Evolutionary conservation across 2,329 filamentous ascomycete genomes (phyloP).

Genomic region (Colletotrichum sp.): DNA sequence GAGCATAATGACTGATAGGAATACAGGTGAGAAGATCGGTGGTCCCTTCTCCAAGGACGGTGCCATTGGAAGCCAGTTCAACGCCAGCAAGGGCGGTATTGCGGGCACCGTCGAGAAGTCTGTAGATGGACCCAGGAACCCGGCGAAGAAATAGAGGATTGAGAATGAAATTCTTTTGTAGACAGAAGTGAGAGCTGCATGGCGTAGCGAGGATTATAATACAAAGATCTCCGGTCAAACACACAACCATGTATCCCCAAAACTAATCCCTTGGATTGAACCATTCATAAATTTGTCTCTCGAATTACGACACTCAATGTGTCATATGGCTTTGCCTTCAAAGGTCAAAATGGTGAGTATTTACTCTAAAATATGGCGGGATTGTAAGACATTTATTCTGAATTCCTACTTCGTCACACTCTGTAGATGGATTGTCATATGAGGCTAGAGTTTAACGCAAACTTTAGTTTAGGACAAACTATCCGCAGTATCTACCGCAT

Average conservation of each 20-base stretch:
- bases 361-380: too few relatives aligned
- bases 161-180: not conserved
- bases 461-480: too few relatives aligned
- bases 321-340: too few relatives aligned
- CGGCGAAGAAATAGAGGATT: not conserved
- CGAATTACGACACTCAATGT: too few relatives aligned
- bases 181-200: not conserved
- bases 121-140: constrained; percentile 4
- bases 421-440: too few relatives aligned
- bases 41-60: constrained; percentile 13
- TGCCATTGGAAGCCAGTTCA: constrained; percentile 8
- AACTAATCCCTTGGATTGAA: rapidly evolving
- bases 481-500: rapidly evolving
- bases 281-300: too few relatives aligned
- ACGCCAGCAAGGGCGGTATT: constrained; percentile 9
- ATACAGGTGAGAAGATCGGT: not conserved
- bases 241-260: rapidly evolving
- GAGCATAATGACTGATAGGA: rapidly evolving
- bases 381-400: rapidly evolving
- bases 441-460: too few relatives aligned
- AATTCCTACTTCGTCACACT: too few relatives aligned
- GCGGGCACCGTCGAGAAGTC: constrained; percentile 11
- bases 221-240: not conserved
- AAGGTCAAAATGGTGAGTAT: too few relatives aligned
- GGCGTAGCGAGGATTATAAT: not conserved